Conservation (phyloP, 768 basidiomycete genomes). For the Dendrothele bispora region DNA sequence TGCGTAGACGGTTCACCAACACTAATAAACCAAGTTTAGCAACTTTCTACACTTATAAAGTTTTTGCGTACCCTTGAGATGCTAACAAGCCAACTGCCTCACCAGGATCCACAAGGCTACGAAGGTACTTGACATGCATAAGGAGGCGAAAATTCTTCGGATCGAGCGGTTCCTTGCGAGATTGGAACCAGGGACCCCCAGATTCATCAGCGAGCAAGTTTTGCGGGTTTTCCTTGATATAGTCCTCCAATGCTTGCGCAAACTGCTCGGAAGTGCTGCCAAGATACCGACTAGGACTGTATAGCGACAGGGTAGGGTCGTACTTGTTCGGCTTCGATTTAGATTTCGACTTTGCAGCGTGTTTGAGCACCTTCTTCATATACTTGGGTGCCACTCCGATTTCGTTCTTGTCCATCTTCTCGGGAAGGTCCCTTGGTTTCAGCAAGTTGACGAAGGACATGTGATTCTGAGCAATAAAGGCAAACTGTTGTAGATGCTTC, state of each 20-base stretch:
- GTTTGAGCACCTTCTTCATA: slow-evolving; percentile 91
- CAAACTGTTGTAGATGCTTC: slow-evolving; percentile 91
- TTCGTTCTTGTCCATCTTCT: slow-evolving; percentile 57
- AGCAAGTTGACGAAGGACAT: slow-evolving; percentile 74
- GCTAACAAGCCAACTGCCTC: slow-evolving; percentile 98
- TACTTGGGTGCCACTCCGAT: slow-evolving; percentile 69
- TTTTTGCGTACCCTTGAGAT: slow-evolving; percentile 83
- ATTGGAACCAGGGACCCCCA: slow-evolving; percentile 35
- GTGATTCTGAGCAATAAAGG: slow-evolving; percentile 89
- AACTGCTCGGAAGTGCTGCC: slow-evolving; percentile 94
- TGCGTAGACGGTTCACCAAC: slow-evolving; percentile 99
- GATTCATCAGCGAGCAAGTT: slow-evolving; percentile 39
- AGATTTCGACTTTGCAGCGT: slow-evolving; percentile 45
- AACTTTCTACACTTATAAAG: background rate
- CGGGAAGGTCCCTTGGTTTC: slow-evolving; percentile 56
- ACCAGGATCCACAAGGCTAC: slow-evolving; percentile 92
- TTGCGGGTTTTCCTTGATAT: slow-evolving; percentile 73
- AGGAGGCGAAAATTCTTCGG: slow-evolving; percentile 69
- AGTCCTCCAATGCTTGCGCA: slow-evolving; percentile 75
- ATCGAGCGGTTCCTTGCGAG: slow-evolving; percentile 46
- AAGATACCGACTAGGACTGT: slow-evolving; percentile 75
- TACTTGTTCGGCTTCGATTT: slow-evolving; percentile 50
- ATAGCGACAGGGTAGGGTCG: slow-evolving; percentile 72
- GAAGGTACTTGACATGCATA: slow-evolving; percentile 92
- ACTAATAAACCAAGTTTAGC: slow-evolving; percentile 41